phyloP scores from a whole-genome alignment of 2,329 filamentous ascomycete species.

The Colletotrichum navitas region DNA sequence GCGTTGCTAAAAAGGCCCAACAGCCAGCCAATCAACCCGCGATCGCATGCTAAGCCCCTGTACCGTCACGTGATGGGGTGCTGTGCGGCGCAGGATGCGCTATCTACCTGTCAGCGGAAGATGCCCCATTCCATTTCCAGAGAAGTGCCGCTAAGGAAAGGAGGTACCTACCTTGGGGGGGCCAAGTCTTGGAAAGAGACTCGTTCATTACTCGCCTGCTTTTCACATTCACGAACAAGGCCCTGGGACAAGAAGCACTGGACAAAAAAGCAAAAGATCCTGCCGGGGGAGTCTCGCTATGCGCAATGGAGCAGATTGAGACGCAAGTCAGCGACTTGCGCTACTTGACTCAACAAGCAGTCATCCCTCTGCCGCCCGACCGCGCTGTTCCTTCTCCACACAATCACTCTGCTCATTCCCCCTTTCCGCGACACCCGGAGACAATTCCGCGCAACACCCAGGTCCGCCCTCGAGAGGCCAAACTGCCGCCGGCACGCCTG shows the following conservation, averaged over 20 bases:
- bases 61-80: conserved; percentile 38
- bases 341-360: conserved; percentile 61
- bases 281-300: conserved; percentile 31
- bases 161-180: conserved; percentile 25
- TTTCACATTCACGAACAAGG: conserved; percentile 22
- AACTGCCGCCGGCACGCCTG: conserved; percentile 31
- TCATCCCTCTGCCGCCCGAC: conserved; percentile 47
- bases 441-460: conserved; percentile 60
- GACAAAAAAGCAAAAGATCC: conserved; percentile 15
- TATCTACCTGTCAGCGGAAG: background rate
- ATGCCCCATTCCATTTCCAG: conserved; percentile 1
- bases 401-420: conserved; percentile 46
- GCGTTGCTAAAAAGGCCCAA: background rate
- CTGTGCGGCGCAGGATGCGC: background rate
- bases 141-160: conserved; percentile 21
- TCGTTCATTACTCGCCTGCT: conserved; percentile 34
- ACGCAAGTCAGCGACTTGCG: conserved; percentile 67
- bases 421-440: conserved; percentile 56
- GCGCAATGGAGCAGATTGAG: conserved; percentile 66
- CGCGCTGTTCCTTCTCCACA: conserved; percentile 45
- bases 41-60: conserved; percentile 38
- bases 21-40: conserved; percentile 17
- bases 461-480: conserved; percentile 32
- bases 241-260: background rate
- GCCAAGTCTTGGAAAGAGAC: conserved; percentile 26